Conservation (phyloP, 768 basidiomycete species). For the Albatrellus ellisii region DNA sequence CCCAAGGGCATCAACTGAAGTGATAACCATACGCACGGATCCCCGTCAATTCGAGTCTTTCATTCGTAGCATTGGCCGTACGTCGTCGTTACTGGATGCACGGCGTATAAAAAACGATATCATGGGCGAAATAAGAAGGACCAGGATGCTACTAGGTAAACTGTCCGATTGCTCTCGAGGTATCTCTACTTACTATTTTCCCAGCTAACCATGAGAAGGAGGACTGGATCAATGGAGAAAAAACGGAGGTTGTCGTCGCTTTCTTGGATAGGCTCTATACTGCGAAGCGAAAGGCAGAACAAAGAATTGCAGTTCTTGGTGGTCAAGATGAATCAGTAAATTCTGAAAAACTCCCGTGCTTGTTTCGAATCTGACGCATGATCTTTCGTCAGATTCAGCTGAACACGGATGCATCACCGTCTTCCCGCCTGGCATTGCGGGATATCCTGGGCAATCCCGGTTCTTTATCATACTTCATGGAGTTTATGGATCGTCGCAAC, state of each 20-base stretch:
- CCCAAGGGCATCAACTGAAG: slow-evolving; percentile 35
- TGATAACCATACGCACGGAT: slow-evolving; percentile 74
- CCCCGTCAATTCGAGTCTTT: slow-evolving; percentile 84
- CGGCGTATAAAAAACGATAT: slow-evolving; percentile 86
- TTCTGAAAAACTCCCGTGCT: not conserved
- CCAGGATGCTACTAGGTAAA: slow-evolving; percentile 56
- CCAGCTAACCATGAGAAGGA: slow-evolving; percentile 77
- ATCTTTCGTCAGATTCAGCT: slow-evolving; percentile 24
- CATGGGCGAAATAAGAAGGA: slow-evolving; percentile 79
- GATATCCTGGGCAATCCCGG: slow-evolving; percentile 81
- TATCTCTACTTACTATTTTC: not conserved
- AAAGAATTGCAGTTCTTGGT: slow-evolving; percentile 70
- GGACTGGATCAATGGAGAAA: slow-evolving; percentile 80
- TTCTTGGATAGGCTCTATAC: slow-evolving; percentile 83
- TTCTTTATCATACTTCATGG: slow-evolving; percentile 92
- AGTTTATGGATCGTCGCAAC: slow-evolving; percentile 89
- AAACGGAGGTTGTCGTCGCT: slow-evolving; percentile 73
- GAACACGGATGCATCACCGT: slow-evolving; percentile 23
- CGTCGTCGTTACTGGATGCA: slow-evolving; percentile 79
- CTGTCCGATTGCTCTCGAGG: not conserved
- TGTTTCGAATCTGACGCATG: not conserved
- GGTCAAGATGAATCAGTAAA: slow-evolving; percentile 53
- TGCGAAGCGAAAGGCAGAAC: slow-evolving; percentile 80
- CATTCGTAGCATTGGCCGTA: slow-evolving; percentile 69
- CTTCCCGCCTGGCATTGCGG: slow-evolving; percentile 47